Conservation (phyloP, 2,329 filamentous ascomycete species). For the Cladosporium sp. region DNA sequence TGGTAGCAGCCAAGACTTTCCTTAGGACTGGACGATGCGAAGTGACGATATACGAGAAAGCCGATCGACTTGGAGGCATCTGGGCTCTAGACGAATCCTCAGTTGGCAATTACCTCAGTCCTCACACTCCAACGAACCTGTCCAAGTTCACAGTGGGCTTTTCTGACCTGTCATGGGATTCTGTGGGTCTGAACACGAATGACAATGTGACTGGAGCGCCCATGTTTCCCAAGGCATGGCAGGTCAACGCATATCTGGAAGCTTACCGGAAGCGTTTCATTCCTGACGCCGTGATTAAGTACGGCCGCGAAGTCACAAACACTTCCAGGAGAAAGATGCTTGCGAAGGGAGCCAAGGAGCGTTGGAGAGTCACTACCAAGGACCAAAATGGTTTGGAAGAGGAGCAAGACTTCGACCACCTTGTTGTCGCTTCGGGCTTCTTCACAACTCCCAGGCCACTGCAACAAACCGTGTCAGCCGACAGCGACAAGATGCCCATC, state of each 20-base stretch:
- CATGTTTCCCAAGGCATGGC: slow-evolving; percentile 73
- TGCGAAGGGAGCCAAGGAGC: slow-evolving; percentile 11
- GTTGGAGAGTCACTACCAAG: slow-evolving; percentile 28
- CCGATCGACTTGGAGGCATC: slow-evolving; percentile 69
- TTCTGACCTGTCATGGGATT: slow-evolving; percentile 68
- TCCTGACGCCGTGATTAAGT: slow-evolving; percentile 50
- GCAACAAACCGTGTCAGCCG: slow-evolving; percentile 47
- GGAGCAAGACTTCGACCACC: slow-evolving; percentile 60
- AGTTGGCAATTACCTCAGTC: slow-evolving; percentile 62
- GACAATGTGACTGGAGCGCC: slow-evolving; percentile 38
- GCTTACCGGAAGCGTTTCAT: slow-evolving; percentile 64
- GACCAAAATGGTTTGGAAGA: slow-evolving; percentile 23
- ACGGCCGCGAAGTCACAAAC: slow-evolving; percentile 31
- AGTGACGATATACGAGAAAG: slow-evolving; percentile 70
- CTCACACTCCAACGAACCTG: slow-evolving; percentile 64
- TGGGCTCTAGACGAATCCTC: slow-evolving; percentile 58
- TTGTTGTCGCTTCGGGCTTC: slow-evolving; percentile 74
- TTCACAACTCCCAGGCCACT: slow-evolving; percentile 65
- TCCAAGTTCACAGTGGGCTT: slow-evolving; percentile 70
- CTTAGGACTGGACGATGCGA: slow-evolving; percentile 61
- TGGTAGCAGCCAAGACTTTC: slow-evolving; percentile 63
- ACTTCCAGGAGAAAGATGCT: slow-evolving; percentile 14
- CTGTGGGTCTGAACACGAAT: slow-evolving; percentile 36
- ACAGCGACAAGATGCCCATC: slow-evolving; percentile 10
- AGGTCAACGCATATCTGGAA: slow-evolving; percentile 71